Conservation (phyloP, 192 early-diverging fungal species). For the Mortierella claussenii region DNA sequence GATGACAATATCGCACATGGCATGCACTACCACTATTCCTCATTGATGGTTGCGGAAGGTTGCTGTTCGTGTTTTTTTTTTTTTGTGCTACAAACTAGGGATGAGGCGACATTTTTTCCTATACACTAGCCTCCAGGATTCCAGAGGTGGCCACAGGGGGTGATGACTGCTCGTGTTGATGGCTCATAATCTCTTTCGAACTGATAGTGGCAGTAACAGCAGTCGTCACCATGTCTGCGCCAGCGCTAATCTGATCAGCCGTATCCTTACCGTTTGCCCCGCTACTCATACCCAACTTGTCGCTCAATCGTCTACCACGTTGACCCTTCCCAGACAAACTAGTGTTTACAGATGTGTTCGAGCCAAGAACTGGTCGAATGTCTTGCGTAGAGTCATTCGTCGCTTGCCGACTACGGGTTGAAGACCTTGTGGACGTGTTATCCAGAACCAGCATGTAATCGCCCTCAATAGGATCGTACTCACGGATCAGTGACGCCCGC, state of each 20-base stretch:
- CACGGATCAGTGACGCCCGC: conserved; percentile 17
- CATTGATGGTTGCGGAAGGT: no score
- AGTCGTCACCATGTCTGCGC: no score
- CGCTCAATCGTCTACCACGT: background rate
- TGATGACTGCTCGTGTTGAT: background rate
- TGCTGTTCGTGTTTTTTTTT: no score
- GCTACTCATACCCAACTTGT: background rate
- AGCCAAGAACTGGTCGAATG: no score
- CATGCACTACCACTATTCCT: no score
- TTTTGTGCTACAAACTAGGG: no score
- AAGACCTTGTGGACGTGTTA: conserved; percentile 17
- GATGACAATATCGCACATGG: background rate
- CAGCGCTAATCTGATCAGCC: no score
- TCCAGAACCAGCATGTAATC: conserved; percentile 44
- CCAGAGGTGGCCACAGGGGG: background rate
- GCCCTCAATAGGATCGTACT: conserved; percentile 50
- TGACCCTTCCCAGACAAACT: background rate
- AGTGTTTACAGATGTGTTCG: background rate
- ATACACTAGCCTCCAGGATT: conserved; percentile 21
- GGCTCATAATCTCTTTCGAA: background rate
- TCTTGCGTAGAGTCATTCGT: no score
- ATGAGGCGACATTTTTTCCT: background rate
- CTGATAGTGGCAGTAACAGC: no score
- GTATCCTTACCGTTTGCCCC: no score
- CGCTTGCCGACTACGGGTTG: conserved; percentile 7